A percentile compares a stretch with the other conserved stretches of the same genome.
Conservation (phyloP, 805 yeast genomes). For the Millerozyma acaciae region DNA sequence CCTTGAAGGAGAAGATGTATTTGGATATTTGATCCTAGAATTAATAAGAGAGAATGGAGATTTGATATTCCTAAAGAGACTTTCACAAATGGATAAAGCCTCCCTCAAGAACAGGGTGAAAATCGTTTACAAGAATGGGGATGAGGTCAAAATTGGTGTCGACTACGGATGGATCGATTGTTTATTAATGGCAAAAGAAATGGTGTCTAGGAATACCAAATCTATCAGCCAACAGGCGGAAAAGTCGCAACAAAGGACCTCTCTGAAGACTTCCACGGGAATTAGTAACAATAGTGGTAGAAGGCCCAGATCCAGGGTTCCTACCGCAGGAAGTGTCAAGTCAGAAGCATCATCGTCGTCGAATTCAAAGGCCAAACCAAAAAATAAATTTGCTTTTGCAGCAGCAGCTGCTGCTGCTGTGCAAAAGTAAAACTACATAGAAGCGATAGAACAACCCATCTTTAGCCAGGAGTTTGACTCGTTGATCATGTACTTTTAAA, state of each 20-base stretch:
- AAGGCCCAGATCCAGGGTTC: conserved; percentile 5
- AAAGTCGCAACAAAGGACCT: conserved; percentile 12
- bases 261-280: conserved; percentile 5
- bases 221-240: conserved; percentile 6
- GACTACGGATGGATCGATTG: conserved; percentile 67
- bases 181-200: conserved; percentile 59
- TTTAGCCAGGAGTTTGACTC: too few species aligned
- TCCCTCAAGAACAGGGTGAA: conserved; percentile 19
- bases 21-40: conserved; percentile 65
- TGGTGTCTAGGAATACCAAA: conserved; percentile 27
- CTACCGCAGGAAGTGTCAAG: conserved; percentile 2
- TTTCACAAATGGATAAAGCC: conserved; percentile 35
- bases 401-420: conserved; percentile 43
- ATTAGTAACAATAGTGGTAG: conserved; percentile 12
- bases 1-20: conserved; percentile 40
- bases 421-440: conserved; percentile 18
- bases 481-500: too few species aligned
- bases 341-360: conserved; percentile 2
- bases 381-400: conserved; percentile 40
- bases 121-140: conserved; percentile 27
- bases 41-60: conserved; percentile 50
- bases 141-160: conserved; percentile 43
- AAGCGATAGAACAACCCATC: background rate
- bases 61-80: conserved; percentile 48
- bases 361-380: conserved; percentile 6